phyloP scores from a whole-genome alignment of 1,284 basidiomycete genomes.

The Hypsizygus ulmarius region DNA sequence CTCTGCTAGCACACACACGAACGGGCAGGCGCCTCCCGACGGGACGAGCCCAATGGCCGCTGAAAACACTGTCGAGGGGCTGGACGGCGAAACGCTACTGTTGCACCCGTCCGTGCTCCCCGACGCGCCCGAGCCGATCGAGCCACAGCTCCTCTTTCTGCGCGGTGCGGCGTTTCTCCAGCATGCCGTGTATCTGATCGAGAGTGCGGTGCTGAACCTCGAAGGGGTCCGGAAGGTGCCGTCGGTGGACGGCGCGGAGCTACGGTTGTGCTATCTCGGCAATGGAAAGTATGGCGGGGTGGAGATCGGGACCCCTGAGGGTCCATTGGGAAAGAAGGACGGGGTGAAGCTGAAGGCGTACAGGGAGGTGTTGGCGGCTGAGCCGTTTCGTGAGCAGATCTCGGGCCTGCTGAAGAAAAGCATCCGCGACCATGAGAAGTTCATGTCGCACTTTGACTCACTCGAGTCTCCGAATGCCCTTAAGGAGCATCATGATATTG shows the following conservation, averaged over 20 bases:
- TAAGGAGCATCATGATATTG: conserved; percentile 44
- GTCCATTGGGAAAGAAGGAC: conserved; percentile 59
- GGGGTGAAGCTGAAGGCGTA: conserved; percentile 65
- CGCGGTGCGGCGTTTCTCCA: conserved; percentile 77
- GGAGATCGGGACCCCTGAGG: conserved; percentile 72
- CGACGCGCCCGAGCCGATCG: conserved; percentile 76
- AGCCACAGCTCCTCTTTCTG: conserved; percentile 77
- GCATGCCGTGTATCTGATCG: conserved; percentile 70
- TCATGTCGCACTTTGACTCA: conserved; percentile 76
- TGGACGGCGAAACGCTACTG: conserved; percentile 48
- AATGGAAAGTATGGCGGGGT: conserved; percentile 73
- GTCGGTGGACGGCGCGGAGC: conserved; percentile 63
- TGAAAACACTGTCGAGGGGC: conserved; percentile 43
- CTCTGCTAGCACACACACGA: conserved; percentile 33
- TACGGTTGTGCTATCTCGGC: conserved; percentile 69
- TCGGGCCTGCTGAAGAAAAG: conserved; percentile 59
- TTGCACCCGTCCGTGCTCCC: conserved; percentile 67
- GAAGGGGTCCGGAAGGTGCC: conserved; percentile 62
- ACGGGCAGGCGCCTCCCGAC: conserved; percentile 61
- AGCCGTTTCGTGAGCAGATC: conserved; percentile 57
- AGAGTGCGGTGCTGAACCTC: conserved; percentile 61
- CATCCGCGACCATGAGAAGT: conserved; percentile 77
- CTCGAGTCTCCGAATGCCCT: conserved; percentile 43
- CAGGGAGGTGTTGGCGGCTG: conserved; percentile 49
- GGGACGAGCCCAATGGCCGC: conserved; percentile 48